A percentile compares a stretch with the other conserved stretches of the same genome.
Evolutionary conservation across 257 asterid species (phyloP).

Genomic region (Euphrasia confusa): DNA sequence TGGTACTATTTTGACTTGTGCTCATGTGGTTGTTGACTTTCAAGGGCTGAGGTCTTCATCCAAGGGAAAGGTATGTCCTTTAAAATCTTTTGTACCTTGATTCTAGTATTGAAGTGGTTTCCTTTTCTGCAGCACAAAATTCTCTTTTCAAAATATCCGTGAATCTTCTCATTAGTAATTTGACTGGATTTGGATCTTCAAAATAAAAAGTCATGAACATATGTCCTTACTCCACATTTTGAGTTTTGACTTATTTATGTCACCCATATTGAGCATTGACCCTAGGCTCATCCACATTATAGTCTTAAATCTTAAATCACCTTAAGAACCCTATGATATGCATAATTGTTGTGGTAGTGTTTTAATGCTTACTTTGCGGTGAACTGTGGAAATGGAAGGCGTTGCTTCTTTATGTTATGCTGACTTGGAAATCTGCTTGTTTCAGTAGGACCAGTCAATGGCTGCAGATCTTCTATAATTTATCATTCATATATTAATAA

Average conservation of each 20-base stretch:
- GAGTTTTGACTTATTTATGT: conserved; percentile 7
- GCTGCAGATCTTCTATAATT: background rate
- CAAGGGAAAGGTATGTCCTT: conserved; percentile 49
- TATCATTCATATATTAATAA: background rate
- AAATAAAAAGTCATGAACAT: background rate
- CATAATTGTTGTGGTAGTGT: conserved; percentile 11
- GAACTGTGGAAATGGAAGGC: conserved; percentile 7
- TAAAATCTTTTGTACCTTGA: conserved; percentile 8
- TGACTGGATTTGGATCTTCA: background rate
- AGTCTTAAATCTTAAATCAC: background rate
- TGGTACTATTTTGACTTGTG: conserved; percentile 92
- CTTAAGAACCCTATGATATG: background rate
- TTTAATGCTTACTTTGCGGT: conserved; percentile 3
- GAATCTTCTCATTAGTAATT: conserved; percentile 10
- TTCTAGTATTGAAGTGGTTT: conserved; percentile 12
- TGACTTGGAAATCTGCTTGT: background rate
- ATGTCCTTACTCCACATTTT: background rate
- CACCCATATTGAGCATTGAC: background rate
- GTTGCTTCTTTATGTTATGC: background rate
- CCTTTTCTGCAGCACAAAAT: background rate
- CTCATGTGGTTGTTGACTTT: conserved; percentile 66
- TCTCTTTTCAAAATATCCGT: background rate
- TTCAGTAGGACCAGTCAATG: background rate
- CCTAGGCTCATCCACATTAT: background rate
- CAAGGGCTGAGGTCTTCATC: conserved; percentile 52